Evolutionary conservation across 1,284 basidiomycete genomes (phyloP).

Genomic region (Hemileia vastatrix): DNA sequence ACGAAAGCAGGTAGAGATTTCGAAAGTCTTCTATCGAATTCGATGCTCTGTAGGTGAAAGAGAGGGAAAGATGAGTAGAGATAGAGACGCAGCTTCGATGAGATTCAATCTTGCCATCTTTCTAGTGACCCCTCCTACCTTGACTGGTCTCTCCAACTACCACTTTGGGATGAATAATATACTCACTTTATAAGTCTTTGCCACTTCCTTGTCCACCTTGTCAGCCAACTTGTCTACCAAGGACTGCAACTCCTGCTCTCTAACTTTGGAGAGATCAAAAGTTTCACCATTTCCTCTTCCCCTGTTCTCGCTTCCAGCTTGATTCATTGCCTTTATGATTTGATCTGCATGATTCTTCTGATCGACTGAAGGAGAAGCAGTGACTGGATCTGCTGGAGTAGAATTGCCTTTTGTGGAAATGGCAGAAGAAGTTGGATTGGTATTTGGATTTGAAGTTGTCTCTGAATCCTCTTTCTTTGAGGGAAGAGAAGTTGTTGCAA

Average conservation of each 20-base stretch:
- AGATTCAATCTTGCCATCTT: not conserved
- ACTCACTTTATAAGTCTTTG: conserved; percentile 33
- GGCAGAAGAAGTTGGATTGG: too few species aligned
- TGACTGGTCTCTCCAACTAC: not conserved
- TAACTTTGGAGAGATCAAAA: conserved; percentile 48
- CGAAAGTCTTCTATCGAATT: conserved; percentile 36
- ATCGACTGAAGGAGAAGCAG: not conserved
- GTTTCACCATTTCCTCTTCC: conserved; percentile 11
- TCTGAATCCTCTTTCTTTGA: not conserved
- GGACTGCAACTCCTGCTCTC: conserved; percentile 54
- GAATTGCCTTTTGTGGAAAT: not conserved
- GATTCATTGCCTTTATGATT: not conserved
- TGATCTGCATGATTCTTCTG: not conserved
- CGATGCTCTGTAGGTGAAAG: conserved; percentile 26
- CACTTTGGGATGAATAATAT: not conserved
- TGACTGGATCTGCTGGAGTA: not conserved
- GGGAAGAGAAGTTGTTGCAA: conserved; percentile 33
- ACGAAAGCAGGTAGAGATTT: conserved; percentile 32
- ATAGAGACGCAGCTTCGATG: not conserved
- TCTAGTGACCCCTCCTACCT: not conserved
- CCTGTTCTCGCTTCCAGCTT: not conserved
- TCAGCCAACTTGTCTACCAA: conserved; percentile 51
- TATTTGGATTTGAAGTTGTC: not conserved
- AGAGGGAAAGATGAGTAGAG: not conserved
- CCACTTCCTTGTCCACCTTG: conserved; percentile 37